A percentile compares a stretch with the other conserved stretches of the same genome.
Evolutionary conservation across 371 early-diverging fungal species (phyloP).

Genomic region (Thermomucor indicae-seudaticae): DNA sequence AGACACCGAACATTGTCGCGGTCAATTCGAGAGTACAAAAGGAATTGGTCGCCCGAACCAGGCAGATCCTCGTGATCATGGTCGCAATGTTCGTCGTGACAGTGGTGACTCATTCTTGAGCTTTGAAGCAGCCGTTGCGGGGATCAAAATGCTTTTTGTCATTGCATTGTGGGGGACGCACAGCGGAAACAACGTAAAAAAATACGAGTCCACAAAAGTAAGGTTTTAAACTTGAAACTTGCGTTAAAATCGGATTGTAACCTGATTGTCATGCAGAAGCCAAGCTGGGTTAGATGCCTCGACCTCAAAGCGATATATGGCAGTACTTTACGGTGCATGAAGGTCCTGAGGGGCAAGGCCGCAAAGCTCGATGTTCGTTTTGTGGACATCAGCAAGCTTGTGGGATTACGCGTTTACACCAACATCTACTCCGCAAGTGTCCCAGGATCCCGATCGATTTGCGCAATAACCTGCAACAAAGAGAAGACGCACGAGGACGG

Average conservation of each 20-base stretch:
- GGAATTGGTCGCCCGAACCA: constrained; percentile 68
- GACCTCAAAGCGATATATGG: constrained; percentile 38
- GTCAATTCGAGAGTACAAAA: constrained; percentile 80
- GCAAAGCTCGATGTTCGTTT: constrained; percentile 26
- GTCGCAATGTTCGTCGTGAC: constrained; percentile 63
- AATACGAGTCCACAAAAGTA: no score
- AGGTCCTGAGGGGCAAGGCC: constrained; percentile 14
- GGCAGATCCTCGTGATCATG: constrained; percentile 73
- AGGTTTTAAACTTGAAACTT: no score
- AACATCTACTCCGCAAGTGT: constrained; percentile 30
- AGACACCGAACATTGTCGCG: constrained; percentile 75
- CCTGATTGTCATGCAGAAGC: no score
- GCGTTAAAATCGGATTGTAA: no score
- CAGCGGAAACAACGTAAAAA: no score
- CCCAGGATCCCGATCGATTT: constrained; percentile 16
- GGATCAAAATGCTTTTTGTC: no score
- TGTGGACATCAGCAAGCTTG: constrained; percentile 33
- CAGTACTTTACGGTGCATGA: constrained; percentile 28
- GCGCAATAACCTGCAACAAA: constrained; percentile 20
- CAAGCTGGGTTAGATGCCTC: no score
- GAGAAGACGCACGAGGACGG: constrained; percentile 5
- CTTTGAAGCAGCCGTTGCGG: no score
- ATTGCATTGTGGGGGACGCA: no score
- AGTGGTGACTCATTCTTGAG: constrained; percentile 25
- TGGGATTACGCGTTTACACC: constrained; percentile 33